A percentile compares a stretch with the other conserved stretches of the same genome.
These are phyloP conservation scores for Solanum chaucha DNA, from an alignment of 257 asterid species.

Conservation along the genomic window DNA sequence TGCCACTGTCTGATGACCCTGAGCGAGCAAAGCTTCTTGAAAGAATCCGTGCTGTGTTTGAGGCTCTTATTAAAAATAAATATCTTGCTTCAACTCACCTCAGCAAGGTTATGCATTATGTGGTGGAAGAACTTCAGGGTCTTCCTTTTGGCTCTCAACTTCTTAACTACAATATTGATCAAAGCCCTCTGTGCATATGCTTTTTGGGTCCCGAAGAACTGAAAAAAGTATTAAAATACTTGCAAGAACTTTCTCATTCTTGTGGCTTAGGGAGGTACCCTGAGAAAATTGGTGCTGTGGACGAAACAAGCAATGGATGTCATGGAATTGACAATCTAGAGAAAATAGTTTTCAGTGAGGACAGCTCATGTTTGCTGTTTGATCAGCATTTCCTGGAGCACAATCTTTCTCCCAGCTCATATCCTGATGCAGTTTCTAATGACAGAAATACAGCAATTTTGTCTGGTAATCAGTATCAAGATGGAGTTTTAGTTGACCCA, in stretches of 20 bases:
- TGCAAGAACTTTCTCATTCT: slow-evolving; percentile 77
- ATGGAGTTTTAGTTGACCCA: slow-evolving; percentile 47
- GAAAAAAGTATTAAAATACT: slow-evolving; percentile 58
- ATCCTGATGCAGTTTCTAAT: slow-evolving; percentile 18
- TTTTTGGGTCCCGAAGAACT: slow-evolving; percentile 77
- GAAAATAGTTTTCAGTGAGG: slow-evolving; percentile 53
- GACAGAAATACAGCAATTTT: slow-evolving; percentile 21
- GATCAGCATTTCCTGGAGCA: slow-evolving; percentile 59
- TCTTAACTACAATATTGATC: slow-evolving; percentile 52
- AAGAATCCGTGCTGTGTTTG: slow-evolving; percentile 51
- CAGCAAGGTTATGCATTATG: slow-evolving; percentile 70
- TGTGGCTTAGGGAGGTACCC: slow-evolving; percentile 63
- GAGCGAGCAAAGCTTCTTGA: slow-evolving; percentile 84
- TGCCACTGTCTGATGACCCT: slow-evolving; percentile 81
- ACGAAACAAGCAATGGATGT: slow-evolving; percentile 28
- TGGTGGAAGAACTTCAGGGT: slow-evolving; percentile 80
- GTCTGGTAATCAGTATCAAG: slow-evolving; percentile 27
- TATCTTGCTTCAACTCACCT: slow-evolving; percentile 81
- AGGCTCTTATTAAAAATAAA: slow-evolving; percentile 56
- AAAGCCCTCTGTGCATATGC: slow-evolving; percentile 75
- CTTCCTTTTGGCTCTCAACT: slow-evolving; percentile 62
- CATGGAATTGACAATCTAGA: slow-evolving; percentile 44
- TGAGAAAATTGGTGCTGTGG: slow-evolving; percentile 39
- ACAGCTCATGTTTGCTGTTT: slow-evolving; percentile 50
- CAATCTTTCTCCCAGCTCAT: slow-evolving; percentile 19